Base-by-base conservation (phyloP, 108 stramenopile species). In the Fragilaria crotonensis region DNA sequence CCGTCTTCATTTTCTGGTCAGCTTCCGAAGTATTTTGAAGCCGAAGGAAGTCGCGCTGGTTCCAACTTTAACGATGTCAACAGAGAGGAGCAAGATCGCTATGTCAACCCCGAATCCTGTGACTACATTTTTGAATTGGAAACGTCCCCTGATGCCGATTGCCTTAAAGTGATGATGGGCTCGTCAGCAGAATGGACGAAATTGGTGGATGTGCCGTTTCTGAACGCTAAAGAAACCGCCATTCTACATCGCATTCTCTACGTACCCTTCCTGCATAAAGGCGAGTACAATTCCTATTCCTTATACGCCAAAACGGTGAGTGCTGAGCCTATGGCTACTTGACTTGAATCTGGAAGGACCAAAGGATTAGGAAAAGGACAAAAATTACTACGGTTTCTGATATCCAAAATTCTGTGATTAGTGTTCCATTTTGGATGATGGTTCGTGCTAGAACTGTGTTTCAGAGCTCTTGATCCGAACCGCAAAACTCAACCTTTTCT, bases 1-100 rank as follows among this genome's bases (percentile, higher is more conserved):
- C 80, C 72, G 57, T 84, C 85, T n/a, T 78, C 81, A 1, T 97
- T 96, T 66, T 62, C 48, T 20, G 96, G 96, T 2, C 93, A 97
- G 64, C 74, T 97, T n/a, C 90, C 92, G 21, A 93, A 95, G 63
- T 72, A 76, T 25, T 97, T 92, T 68, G 76, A 76, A 11, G 28
- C 48, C 26, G 52, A 60, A 25, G 94, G 89, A 14, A 80, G 79
- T 19, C 68, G 54, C 27, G 25, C 49, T 9, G 60, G 73, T 57
- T 62, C 57, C 46, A 74, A 58, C 18, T 95, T 95, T 64, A 95
- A 95, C 72, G 91, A 87, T 60, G 58, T 64, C 14, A 93, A 92
- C 50, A n/a, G n/a, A 25, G 85, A 87, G 20, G 81, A 89, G 68
- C 48, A 68, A 11, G 68, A 76, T 50, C 63, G 86, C 5, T 88